phyloP scores from a whole-genome alignment of 2,329 filamentous ascomycete species.

The Fusarium sp. region DNA sequence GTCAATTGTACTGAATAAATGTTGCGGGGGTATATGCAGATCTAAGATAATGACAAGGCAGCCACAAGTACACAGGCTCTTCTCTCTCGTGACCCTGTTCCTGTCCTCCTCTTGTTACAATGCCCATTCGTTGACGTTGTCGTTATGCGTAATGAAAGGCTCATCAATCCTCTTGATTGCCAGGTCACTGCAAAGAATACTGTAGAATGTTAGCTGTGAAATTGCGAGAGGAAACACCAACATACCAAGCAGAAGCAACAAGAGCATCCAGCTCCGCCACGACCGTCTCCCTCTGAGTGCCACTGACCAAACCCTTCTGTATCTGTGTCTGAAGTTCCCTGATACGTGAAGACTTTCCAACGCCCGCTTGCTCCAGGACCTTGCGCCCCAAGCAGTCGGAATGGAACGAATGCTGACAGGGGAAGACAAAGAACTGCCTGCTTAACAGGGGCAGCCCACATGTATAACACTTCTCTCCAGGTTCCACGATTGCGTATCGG shows the following conservation, averaged over 20 bases:
- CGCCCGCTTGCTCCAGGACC: slow-evolving; percentile 84
- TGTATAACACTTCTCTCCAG: slow-evolving; percentile 92
- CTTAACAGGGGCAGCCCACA: slow-evolving; percentile 88
- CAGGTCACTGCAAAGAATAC: slow-evolving; percentile 93
- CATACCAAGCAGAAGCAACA: slow-evolving; percentile 88
- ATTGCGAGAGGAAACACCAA: slow-evolving; percentile 15
- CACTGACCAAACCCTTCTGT: slow-evolving; percentile 77
- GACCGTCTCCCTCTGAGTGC: slow-evolving; percentile 81
- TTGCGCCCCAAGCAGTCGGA: slow-evolving; percentile 90
- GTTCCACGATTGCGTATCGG: slow-evolving; percentile 95
- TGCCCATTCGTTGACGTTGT: slow-evolving; percentile 85
- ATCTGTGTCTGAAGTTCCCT: slow-evolving; percentile 87
- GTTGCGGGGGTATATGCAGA: slow-evolving; percentile 45
- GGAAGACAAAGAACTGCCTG: slow-evolving; percentile 97
- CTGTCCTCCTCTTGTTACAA: slow-evolving; percentile 56
- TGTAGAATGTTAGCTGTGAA: slow-evolving; percentile 51
- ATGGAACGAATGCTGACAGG: slow-evolving; percentile 97
- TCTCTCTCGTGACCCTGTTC: slow-evolving; percentile 23
- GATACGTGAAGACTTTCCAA: slow-evolving; percentile 82
- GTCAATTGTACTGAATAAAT: slow-evolving; percentile 29
- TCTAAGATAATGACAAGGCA: slow-evolving; percentile 42
- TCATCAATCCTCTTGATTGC: slow-evolving; percentile 95
- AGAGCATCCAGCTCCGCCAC: slow-evolving; percentile 91
- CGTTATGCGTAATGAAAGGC: slow-evolving; percentile 82
- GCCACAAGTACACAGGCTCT: slow-evolving; percentile 28